phyloP scores from a whole-genome alignment of 192 early-diverging fungal species.

The Umbelopsis sp. region DNA sequence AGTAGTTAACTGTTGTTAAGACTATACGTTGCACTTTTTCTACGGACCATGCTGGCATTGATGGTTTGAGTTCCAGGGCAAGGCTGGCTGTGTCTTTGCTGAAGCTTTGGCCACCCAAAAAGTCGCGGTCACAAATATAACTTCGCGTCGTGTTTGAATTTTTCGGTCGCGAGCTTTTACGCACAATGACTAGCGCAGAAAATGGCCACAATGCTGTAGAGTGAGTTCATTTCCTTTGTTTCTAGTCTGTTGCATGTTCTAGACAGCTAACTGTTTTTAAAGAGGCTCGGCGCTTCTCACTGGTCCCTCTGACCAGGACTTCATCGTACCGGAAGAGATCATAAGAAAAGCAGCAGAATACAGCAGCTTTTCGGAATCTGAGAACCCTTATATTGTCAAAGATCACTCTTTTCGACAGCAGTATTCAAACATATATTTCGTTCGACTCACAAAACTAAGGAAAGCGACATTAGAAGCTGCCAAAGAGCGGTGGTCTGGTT shows the following conservation, averaged over 20 bases:
- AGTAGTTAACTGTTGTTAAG: slow-evolving; percentile 9
- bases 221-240: neutral
- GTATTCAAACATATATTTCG: slow-evolving; percentile 86
- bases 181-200: neutral
- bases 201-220: neutral
- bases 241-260: too few relatives aligned
- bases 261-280: neutral
- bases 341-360: slow-evolving; percentile 24
- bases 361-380: slow-evolving; percentile 28
- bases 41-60: slow-evolving; percentile 3
- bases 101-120: neutral
- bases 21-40: neutral
- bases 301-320: slow-evolving; percentile 1
- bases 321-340: slow-evolving; percentile 1
- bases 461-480: slow-evolving; percentile 63
- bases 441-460: slow-evolving; percentile 68
- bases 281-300: neutral
- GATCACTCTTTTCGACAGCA: slow-evolving; percentile 76
- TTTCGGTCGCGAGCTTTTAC: neutral
- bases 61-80: neutral
- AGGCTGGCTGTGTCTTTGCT: too few relatives aligned
- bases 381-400: slow-evolving; percentile 58
- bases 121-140: slow-evolving; percentile 13
- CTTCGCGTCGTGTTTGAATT: neutral
- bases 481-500: slow-evolving; percentile 50